Evolutionary conservation across 495 filamentous ascomycete species (phyloP), one percentile per base, ranked within the genome.

Genomic region (Cercophora sp.): DNA sequence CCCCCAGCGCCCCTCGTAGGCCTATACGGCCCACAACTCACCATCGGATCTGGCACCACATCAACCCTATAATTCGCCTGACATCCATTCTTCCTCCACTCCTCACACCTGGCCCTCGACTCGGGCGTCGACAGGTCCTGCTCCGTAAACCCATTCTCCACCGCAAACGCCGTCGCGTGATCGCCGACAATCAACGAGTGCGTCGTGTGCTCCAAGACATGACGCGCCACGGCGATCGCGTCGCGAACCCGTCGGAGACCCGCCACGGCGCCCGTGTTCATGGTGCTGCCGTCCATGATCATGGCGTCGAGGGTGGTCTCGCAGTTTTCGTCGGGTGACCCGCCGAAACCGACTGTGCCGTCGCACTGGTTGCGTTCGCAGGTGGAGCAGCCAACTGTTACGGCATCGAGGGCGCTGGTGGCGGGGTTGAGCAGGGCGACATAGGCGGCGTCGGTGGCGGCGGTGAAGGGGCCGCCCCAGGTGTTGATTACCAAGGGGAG

Each of bases 231-330:
- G n/a, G 63, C 63, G 2, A 73, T 57, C 15, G 72, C 73, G 40
- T 74, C 60, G 8, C 61, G 64, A 24, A 76, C 52, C 29, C 74
- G 70, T 6, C 74, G 69, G 19, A 78, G 59, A 4, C 66, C 70
- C 0, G 70, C 72, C 1, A 78, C 74, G 1, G 73, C 73, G 47
- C 74, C 74, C 0, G 61, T 64, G 9, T 76, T 74, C 58, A 76
- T 64, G 11, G 63, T 70, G 1, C 56, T 69, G 20, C 74, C 74
- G 56, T 76, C 73, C 59, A 69, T 69, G 46, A 76, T 61, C 61
- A 76, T 63, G 13, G 73, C 73, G 62, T 77, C 73, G 26, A 77
- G 70, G 3, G 73, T 75, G 6, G 73, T 74, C 60, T 77, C 73
- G 52, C 74, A 76, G 31, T 55, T 55, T 54, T 76, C 73, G 48